Evolutionary conservation across 192 early-diverging fungal species (phyloP).

Genomic region (Backusella mclennaniae): DNA sequence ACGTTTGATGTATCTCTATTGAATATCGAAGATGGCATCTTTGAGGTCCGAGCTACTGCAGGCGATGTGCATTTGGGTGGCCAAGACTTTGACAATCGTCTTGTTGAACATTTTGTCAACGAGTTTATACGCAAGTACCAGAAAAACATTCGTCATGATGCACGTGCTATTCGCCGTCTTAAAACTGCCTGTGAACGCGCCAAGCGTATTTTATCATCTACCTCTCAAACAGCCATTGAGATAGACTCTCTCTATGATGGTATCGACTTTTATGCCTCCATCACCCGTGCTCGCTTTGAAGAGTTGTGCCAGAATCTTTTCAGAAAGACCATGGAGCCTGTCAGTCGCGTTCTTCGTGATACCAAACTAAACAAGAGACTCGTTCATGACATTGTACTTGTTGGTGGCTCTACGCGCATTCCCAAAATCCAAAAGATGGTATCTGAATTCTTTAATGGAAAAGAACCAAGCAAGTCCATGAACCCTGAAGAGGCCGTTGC

Average conservation of each 20-base stretch:
- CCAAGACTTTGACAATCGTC: conserved; percentile 97
- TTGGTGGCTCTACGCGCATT: conserved; percentile 98
- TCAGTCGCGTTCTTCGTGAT: conserved; percentile 86
- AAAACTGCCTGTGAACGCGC: conserved; percentile 87
- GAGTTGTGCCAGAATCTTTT: conserved; percentile 87
- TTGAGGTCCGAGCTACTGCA: conserved; percentile 95
- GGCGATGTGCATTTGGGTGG: conserved; percentile 99
- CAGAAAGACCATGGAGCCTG: conserved; percentile 85
- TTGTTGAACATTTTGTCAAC: conserved; percentile 86
- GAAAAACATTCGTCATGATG: conserved; percentile 73
- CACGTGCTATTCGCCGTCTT: conserved; percentile 87
- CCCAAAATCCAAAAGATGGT: conserved; percentile 94
- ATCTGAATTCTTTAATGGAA: conserved; percentile 93
- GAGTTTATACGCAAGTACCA: conserved; percentile 74
- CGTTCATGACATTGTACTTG: conserved; percentile 95
- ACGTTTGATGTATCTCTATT: conserved; percentile 97
- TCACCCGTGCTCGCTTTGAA: conserved; percentile 92
- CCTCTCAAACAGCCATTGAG: conserved; percentile 82
- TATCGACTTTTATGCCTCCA: conserved; percentile 82
- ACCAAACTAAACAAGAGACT: conserved; percentile 77
- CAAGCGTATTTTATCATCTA: conserved; percentile 88
- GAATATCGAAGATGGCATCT: conserved; percentile 94
- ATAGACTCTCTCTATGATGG: conserved; percentile 82
- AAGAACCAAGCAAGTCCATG: conserved; percentile 94
- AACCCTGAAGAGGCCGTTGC: conserved; percentile 99